Evolutionary conservation across 2,329 filamentous ascomycete genomes (phyloP), one percentile per base, ranked within the genome.

Genomic region (Dothistroma septosporum): DNA sequence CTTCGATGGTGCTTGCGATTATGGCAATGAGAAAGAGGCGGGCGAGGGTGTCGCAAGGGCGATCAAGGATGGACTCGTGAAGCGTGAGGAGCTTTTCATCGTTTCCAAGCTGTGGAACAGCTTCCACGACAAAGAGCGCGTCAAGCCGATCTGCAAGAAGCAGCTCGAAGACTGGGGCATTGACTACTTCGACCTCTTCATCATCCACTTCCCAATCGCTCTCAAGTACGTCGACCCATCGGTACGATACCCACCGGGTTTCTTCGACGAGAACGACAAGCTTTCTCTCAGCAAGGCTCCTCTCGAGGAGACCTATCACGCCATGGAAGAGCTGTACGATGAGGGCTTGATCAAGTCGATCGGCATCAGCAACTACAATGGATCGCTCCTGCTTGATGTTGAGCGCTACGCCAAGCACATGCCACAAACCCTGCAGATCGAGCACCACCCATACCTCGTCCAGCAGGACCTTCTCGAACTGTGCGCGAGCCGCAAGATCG

Each of bases 61-160:
- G 71, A 91, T 94, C 77, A 83, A 88, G 73, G 90, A 94, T 10
- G 89, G 90, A 48, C 76, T 93, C 61, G 89, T 92, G 69, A 91
- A 87, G 81, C 88, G 90, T 62, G 86, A 90, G 77, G 91, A 96
- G 24, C 88, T 96, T 74, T 96, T 96, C 85, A 87, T 96, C 73
- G 89, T 92, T 66, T 91, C 88, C 77, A 96, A 96, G 82, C 87
- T 96, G 61, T 96, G 92, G 91, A 92, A 93, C 80, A 87, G 87
- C 67, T 96, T 92, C 85, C 91, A 96, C 81, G 88, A 93, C 71
- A 82, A 82, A 69, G 87, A 93, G 68, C 83, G 84, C 69, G 90
- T 93, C 64, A 85, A 88, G 77, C 86, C 87, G 61, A 91, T 94
- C 73, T 83, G 81, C 76, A 85, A 85, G 76, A 87, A 87, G 73